Evolutionary conservation across 1,139 yeast species (phyloP).

Genomic region (Geotrichum klebahnii): DNA sequence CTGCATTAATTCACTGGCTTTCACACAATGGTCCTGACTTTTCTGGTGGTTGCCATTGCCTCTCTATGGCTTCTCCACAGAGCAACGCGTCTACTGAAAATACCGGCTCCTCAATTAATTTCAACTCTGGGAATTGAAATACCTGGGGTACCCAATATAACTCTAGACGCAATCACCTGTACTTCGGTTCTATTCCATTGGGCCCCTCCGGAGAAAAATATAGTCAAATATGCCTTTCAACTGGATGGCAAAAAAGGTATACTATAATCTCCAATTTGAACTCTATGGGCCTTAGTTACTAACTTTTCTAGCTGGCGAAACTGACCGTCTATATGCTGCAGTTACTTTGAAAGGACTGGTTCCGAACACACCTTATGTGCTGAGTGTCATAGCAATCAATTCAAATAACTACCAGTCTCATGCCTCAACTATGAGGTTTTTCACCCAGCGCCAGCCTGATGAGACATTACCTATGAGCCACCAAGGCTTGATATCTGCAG

Average conservation of each 20-base stretch:
- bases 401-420: conserved; percentile 36
- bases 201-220: conserved; percentile 43
- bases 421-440: conserved; percentile 30
- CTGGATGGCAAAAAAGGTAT: conserved; percentile 46
- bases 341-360: conserved; percentile 44
- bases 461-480: conserved; percentile 19
- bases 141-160: conserved; percentile 54
- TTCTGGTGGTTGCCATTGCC: too few species aligned
- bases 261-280: conserved; percentile 1
- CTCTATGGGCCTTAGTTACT: background rate
- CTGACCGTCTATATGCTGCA: conserved; percentile 37
- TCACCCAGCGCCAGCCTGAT: conserved; percentile 27
- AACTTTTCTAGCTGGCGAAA: conserved; percentile 34
- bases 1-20: too few species aligned
- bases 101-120: conserved; percentile 50
- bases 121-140: conserved; percentile 50
- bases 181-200: conserved; percentile 53
- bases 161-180: conserved; percentile 52
- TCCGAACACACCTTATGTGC: conserved; percentile 49
- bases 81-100: conserved; percentile 42
- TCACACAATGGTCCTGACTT: too few species aligned
- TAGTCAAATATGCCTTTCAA: conserved; percentile 45
- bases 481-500: conserved; percentile 7
- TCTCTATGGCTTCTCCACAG: conserved; percentile 51
- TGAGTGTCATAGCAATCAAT: conserved; percentile 53